These are phyloP conservation scores for Pezicula rhizophila DNA, from an alignment of 2,329 filamentous ascomycete species.

Conservation along the genomic window DNA sequence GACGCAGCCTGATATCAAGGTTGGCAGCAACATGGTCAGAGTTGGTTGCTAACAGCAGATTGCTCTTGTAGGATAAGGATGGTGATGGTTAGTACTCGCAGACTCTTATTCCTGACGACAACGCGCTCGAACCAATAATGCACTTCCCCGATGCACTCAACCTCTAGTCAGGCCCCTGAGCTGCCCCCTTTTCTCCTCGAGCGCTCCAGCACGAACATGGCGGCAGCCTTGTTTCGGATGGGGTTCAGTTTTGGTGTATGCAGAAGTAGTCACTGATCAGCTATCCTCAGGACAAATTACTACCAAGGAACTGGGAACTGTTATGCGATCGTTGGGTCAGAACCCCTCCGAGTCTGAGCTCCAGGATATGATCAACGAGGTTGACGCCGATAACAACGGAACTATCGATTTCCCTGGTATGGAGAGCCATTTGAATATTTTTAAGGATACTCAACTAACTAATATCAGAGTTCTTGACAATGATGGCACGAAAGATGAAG, in stretches of 20 bases:
- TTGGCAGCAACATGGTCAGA: conserved; percentile 20
- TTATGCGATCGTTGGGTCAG: conserved; percentile 85
- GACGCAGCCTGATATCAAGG: conserved; percentile 11
- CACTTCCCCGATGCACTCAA: not conserved
- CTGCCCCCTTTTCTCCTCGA: not conserved
- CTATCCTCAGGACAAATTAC: conserved; percentile 70
- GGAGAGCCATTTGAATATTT: conserved; percentile 18
- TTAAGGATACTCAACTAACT: conserved; percentile 21
- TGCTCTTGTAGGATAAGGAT: conserved; percentile 67
- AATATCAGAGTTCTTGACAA: conserved; percentile 74
- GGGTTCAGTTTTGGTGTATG: too few species aligned
- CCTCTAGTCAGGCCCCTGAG: not conserved
- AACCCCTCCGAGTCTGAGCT: conserved; percentile 87
- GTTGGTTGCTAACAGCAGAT: conserved; percentile 20
- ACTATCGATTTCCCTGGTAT: conserved; percentile 87
- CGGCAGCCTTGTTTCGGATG: too few species aligned
- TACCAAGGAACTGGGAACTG: conserved; percentile 82
- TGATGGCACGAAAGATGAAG: conserved; percentile 95
- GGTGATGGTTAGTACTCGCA: conserved; percentile 68
- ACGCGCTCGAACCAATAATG: not conserved
- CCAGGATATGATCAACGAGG: conserved; percentile 93
- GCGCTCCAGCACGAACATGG: not conserved
- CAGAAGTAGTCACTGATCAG: conserved; percentile 12
- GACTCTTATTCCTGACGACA: not conserved
- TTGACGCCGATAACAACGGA: conserved; percentile 87